Base-by-base conservation (phyloP, 345 rosid species). In the Kernera saxatilis region DNA sequence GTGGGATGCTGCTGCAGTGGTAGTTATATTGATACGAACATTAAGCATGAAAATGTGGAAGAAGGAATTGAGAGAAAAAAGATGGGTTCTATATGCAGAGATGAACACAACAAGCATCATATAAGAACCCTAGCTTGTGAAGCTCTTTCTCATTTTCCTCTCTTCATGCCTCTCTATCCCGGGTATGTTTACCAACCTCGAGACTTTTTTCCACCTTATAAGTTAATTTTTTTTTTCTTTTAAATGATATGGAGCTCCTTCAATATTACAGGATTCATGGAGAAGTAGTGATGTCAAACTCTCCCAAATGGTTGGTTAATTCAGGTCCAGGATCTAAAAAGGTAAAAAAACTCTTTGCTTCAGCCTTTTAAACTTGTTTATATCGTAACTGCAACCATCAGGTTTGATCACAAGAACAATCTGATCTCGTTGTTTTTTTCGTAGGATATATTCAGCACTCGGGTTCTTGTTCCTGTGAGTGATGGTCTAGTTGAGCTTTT, bases 401-500 rank as follows among this genome's bases (percentile, higher is more conserved):
- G 11, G 22, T 36, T 64, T 19, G 29, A 61, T 51, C 63, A 40
- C 15, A 59, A 67, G 46, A 67, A 41, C 36, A 40, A 2, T 54
- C 53, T 40, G 64, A 39, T 46, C 26, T 46, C 5, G 41, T 5
- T 51, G 46, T 44, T 41, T 23, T 51, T 27, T 58, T 75, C 35
- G 60, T 86, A 87, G 93, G 89, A 83, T 58, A 21, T 68, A 30
- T 46, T 67, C 13, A 89, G 84, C 43, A 90, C 98, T 1, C 80
- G 71, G 40, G 92, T 88, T 79, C 51, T 93, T 67, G 79, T 93
- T 59, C 97, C 97, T 1, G 85, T 88, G 7, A 39, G 56, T 19
- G 88, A 92, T 45, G 96, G 98, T 59, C 82, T 90, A 10, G n/a
- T 90, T 58, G 98, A 93, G 92, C 89, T 93, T 18, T 90, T 82